Conservation (phyloP, 768 basidiomycete genomes). For the Suillus clintonianus region DNA sequence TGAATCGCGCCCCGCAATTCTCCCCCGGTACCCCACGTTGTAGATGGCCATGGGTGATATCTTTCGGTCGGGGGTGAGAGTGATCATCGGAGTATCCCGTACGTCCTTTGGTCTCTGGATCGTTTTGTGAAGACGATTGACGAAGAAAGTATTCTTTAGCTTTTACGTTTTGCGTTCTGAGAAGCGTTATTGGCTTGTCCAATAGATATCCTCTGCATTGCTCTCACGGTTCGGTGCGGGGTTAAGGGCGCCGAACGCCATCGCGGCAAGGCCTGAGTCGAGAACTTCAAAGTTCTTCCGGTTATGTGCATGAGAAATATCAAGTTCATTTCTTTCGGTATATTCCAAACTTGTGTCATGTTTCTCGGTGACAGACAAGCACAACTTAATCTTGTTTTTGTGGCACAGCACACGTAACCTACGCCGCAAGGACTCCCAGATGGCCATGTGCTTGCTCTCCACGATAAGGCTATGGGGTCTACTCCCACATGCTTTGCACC, state of each 20-base stretch:
- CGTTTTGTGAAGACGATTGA: neutral
- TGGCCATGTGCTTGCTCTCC: neutral
- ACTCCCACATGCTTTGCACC: neutral
- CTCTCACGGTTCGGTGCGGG: conserved; percentile 1
- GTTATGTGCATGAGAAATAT: neutral
- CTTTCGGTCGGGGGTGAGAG: neutral
- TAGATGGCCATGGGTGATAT: neutral
- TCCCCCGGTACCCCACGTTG: neutral
- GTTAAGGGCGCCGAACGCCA: neutral
- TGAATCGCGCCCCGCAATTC: neutral
- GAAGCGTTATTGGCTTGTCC: neutral
- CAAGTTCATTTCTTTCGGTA: neutral
- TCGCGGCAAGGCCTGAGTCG: neutral
- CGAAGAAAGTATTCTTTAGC: conserved; percentile 1
- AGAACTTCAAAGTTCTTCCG: neutral
- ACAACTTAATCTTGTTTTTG: conserved; percentile 4
- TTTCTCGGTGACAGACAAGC: neutral
- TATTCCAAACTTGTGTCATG: neutral
- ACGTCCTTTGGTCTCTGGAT: neutral
- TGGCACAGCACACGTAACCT: neutral
- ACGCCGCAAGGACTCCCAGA: neutral
- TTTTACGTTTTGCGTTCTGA: conserved; percentile 5
- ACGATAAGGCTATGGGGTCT: neutral
- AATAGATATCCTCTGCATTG: neutral
- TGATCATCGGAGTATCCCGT: neutral